A percentile compares a stretch with the other conserved stretches of the same genome.
These are phyloP conservation scores for Blastomyces parvus DNA, from an alignment of 2,329 filamentous ascomycete species.

Conservation along the genomic window DNA sequence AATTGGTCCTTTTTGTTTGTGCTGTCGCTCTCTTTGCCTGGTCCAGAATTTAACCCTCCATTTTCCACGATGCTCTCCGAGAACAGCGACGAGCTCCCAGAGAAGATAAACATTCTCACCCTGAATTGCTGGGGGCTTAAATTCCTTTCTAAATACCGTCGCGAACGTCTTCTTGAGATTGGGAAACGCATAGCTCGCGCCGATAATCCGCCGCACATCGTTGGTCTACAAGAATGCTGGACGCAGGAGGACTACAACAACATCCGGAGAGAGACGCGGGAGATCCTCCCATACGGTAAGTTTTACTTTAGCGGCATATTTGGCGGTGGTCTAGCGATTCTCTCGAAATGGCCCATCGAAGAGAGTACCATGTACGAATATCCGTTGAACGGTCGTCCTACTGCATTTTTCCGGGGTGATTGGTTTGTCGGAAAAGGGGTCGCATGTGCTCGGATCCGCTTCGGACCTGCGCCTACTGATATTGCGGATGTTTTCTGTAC, in stretches of 20 bases:
- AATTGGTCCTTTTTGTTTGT: background rate
- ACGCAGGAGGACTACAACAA: constrained; percentile 71
- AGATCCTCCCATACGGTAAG: constrained; percentile 78
- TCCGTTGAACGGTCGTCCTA: constrained; percentile 84
- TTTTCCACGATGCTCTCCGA: constrained; percentile 8
- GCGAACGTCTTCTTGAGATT: constrained; percentile 72
- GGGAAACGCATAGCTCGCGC: constrained; percentile 64
- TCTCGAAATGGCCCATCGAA: constrained; percentile 86
- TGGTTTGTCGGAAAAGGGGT: constrained; percentile 96
- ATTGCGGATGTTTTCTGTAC: constrained; percentile 87
- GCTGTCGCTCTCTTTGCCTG: background rate
- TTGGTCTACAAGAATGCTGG: constrained; percentile 94
- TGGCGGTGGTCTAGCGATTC: constrained; percentile 76
- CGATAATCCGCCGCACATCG: constrained; percentile 65
- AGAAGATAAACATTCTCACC: constrained; percentile 67
- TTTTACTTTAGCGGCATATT: constrained; percentile 88
- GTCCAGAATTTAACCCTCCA: background rate
- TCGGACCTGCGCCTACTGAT: constrained; percentile 55
- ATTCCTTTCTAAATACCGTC: constrained; percentile 67
- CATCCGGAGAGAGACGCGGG: constrained; percentile 63
- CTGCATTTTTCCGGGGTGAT: constrained; percentile 87
- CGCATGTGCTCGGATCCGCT: constrained; percentile 68
- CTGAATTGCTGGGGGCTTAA: constrained; percentile 98
- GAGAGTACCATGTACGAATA: constrained; percentile 80
- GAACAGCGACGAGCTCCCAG: constrained; percentile 25